phyloP scores from a whole-genome alignment of 2,329 filamentous ascomycete species.

The Drechslerella dactyloides region DNA sequence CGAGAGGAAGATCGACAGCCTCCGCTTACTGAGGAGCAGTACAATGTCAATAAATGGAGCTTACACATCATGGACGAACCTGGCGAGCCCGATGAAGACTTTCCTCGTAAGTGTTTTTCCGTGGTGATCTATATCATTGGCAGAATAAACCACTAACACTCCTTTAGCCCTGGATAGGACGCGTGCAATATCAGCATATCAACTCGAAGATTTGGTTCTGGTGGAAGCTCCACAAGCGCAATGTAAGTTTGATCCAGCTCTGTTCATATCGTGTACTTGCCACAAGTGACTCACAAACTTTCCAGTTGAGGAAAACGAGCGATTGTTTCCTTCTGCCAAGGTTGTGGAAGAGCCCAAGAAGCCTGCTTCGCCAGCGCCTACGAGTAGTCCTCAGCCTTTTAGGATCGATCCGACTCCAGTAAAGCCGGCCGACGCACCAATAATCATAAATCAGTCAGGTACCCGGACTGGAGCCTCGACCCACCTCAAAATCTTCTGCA shows the following conservation, averaged over 20 bases:
- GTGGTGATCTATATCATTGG: background rate
- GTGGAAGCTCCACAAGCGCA: constrained; percentile 73
- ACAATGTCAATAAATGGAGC: constrained; percentile 82
- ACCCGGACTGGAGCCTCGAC: constrained; percentile 52
- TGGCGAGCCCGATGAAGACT: constrained; percentile 84
- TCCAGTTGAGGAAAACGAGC: constrained; percentile 48
- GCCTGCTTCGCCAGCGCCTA: constrained; percentile 10
- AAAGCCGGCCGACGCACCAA: constrained; percentile 40
- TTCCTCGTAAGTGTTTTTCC: constrained; percentile 62
- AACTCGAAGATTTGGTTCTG: constrained; percentile 82
- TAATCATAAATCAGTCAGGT: constrained; percentile 35
- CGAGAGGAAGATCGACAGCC: constrained; percentile 77
- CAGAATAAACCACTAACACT: constrained; percentile 6
- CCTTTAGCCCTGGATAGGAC: constrained; percentile 71
- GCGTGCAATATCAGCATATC: constrained; percentile 77
- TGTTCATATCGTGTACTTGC: background rate
- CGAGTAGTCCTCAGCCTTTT: constrained; percentile 14
- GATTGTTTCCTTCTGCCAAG: constrained; percentile 37
- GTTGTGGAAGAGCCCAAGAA: constrained; percentile 31
- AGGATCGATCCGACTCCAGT: constrained; percentile 28
- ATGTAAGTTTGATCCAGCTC: constrained; percentile 56
- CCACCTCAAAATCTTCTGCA: constrained; percentile 54
- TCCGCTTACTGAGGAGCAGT: constrained; percentile 68
- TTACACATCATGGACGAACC: constrained; percentile 79
- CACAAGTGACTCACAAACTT: constrained; percentile 9